Conservation (phyloP, 306 rosid genomes). For the Glycine soja region DNA sequence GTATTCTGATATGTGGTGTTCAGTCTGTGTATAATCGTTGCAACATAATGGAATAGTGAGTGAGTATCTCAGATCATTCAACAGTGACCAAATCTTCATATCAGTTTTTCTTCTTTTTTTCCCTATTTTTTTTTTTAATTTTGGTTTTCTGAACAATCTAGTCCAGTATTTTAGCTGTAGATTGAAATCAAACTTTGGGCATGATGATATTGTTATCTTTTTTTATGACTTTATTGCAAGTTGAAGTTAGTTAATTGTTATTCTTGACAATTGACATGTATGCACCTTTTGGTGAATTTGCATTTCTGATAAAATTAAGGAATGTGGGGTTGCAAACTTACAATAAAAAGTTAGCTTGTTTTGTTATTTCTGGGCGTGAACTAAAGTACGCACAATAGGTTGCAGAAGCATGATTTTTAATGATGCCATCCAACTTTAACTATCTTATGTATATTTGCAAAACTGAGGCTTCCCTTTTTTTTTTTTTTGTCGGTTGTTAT, state of each 20-base stretch:
- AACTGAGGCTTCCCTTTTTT: slow-evolving; percentile 14
- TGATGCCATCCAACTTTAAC: background rate
- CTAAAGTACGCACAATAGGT: background rate
- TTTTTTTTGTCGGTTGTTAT: slow-evolving; percentile 5
- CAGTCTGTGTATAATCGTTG: background rate
- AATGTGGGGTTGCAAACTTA: background rate
- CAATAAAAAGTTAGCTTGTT: background rate
- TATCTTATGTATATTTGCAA: slow-evolving; percentile 3
- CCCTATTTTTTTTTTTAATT: background rate
- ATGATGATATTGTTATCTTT: background rate
- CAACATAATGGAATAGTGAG: background rate
- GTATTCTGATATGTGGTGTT: slow-evolving; percentile 2
- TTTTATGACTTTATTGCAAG: background rate
- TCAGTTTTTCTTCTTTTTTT: background rate
- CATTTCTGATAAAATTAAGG: background rate
- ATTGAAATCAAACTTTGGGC: slow-evolving; percentile 13
- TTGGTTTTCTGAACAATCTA: background rate
- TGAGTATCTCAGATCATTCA: background rate
- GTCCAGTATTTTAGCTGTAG: background rate
- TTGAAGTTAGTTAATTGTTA: slow-evolving; percentile 9
- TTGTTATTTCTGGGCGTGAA: slow-evolving; percentile 2
- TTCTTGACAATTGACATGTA: background rate
- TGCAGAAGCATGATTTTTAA: background rate
- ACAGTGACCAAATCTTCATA: background rate
- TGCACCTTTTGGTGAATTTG: slow-evolving; percentile 5